phyloP scores from a whole-genome alignment of 495 filamentous ascomycete genomes.

The Chaetomium fimeti region DNA sequence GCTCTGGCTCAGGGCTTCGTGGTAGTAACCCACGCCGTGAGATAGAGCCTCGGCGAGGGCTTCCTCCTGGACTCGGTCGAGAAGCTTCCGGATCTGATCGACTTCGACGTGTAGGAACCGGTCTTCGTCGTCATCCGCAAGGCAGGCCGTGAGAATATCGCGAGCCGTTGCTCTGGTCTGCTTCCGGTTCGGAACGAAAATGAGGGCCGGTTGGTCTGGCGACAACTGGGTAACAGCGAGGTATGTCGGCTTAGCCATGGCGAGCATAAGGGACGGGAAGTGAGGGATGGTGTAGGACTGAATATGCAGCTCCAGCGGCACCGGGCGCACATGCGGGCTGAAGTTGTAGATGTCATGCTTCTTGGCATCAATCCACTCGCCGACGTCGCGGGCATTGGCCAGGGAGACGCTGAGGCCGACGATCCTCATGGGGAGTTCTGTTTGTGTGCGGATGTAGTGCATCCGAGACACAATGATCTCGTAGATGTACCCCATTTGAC shows the following conservation, averaged over 20 bases:
- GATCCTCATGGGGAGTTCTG: constrained; percentile 79
- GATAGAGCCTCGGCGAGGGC: constrained; percentile 87
- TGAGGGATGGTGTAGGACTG: constrained; percentile 96
- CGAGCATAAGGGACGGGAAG: constrained; percentile 95
- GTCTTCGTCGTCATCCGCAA: constrained; percentile 89
- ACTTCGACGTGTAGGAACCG: constrained; percentile 81
- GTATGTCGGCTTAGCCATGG: constrained; percentile 94
- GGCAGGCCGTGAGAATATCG: constrained; percentile 79
- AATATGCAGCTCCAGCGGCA: constrained; percentile 89
- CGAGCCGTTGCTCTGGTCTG: constrained; percentile 86
- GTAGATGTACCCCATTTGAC: constrained; percentile 84
- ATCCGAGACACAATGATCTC: constrained; percentile 95
- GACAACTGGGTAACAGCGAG: constrained; percentile 81
- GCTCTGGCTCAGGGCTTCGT: constrained; percentile 82
- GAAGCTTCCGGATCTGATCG: constrained; percentile 75
- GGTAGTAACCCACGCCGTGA: constrained; percentile 95
- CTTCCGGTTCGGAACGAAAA: constrained; percentile 91
- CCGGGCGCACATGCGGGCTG: constrained; percentile 81
- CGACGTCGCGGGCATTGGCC: constrained; percentile 87
- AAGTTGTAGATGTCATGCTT: constrained; percentile 99
- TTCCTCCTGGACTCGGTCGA: constrained; percentile 77
- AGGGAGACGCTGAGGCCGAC: constrained; percentile 90
- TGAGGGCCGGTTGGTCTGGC: constrained; percentile 79
- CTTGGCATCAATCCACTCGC: constrained; percentile 98
- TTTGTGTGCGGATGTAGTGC: constrained; percentile 91